phyloP scores from a whole-genome alignment of 768 basidiomycete species.

The Amanita pseudoporphyria region DNA sequence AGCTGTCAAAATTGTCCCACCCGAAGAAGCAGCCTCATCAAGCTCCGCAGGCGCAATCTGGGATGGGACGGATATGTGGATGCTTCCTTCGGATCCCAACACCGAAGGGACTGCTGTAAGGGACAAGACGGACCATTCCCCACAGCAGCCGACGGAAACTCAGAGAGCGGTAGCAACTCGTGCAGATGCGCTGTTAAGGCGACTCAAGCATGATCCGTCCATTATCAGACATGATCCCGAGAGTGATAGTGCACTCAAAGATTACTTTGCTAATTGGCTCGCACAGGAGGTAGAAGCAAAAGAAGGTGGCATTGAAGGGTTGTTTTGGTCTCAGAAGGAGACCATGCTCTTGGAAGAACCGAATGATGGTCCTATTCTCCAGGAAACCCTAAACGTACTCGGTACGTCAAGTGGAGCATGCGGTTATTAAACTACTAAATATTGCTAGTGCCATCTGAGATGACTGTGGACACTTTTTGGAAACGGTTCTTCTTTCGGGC shows the following conservation, averaged over 20 bases:
- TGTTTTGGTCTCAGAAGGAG: constrained; percentile 46
- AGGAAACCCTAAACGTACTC: constrained; percentile 41
- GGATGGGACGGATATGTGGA: constrained; percentile 88
- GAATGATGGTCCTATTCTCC: constrained; percentile 42
- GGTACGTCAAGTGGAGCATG: constrained; percentile 32
- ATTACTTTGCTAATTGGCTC: constrained; percentile 50
- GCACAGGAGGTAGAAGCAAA: constrained; percentile 39
- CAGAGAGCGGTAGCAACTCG: constrained; percentile 58
- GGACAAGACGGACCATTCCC: constrained; percentile 14
- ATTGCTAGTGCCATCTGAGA: constrained; percentile 53
- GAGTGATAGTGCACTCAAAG: constrained; percentile 44
- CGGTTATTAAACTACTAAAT: constrained; percentile 1
- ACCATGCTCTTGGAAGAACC: constrained; percentile 38
- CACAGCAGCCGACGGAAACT: constrained; percentile 29
- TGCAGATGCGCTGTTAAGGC: constrained; percentile 66
- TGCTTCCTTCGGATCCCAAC: constrained; percentile 40
- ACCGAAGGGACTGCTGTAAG: constrained; percentile 10
- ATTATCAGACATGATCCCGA: constrained; percentile 73
- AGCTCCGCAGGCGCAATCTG: constrained; percentile 39
- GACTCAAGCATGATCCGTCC: constrained; percentile 64
- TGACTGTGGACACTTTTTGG: constrained; percentile 71
- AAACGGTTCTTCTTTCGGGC: constrained; percentile 84
- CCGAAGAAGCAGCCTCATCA: constrained; percentile 36
- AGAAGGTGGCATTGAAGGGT: constrained; percentile 43
- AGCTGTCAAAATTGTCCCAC: constrained; percentile 89